Evolutionary conservation across 768 basidiomycete species (phyloP).

Genomic region (Daedaleopsis nitida): DNA sequence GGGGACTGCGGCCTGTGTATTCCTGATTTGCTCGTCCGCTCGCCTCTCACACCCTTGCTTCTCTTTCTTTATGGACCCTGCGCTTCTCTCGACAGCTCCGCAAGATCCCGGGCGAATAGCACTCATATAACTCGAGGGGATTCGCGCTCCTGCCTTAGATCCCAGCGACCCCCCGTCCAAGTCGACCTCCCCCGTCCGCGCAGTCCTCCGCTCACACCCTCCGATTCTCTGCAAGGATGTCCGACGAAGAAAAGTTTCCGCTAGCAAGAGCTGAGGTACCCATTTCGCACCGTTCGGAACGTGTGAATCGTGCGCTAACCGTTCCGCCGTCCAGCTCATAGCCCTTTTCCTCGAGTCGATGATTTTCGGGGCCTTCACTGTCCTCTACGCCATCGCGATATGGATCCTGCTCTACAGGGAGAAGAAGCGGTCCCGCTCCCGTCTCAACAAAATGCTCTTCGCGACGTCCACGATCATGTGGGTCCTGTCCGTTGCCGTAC

Average conservation of each 20-base stretch:
- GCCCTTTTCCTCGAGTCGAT: constrained; percentile 21
- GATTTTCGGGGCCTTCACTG: constrained; percentile 19
- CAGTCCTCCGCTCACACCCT: not conserved
- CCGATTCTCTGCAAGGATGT: not conserved
- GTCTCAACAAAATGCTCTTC: constrained; percentile 18
- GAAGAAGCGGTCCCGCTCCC: constrained; percentile 11
- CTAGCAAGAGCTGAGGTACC: constrained; percentile 6
- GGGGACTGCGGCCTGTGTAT: not conserved
- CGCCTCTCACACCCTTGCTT: not conserved
- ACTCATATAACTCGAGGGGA: not conserved
- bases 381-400: constrained; percentile 20
- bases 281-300: not conserved
- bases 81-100: too few species aligned
- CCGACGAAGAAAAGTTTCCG: constrained; percentile 3
- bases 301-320: not conserved
- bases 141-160: not conserved
- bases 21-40: not conserved
- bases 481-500: constrained; percentile 12
- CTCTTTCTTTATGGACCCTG: not conserved
- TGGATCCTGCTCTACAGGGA: constrained; percentile 22
- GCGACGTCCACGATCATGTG: constrained; percentile 18
- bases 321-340: constrained; percentile 10
- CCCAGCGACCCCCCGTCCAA: not conserved
- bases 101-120: not conserved
- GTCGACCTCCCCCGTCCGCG: not conserved